phyloP scores from a whole-genome alignment of 1,139 yeast species.

The Eremothecium sinecaudum region DNA sequence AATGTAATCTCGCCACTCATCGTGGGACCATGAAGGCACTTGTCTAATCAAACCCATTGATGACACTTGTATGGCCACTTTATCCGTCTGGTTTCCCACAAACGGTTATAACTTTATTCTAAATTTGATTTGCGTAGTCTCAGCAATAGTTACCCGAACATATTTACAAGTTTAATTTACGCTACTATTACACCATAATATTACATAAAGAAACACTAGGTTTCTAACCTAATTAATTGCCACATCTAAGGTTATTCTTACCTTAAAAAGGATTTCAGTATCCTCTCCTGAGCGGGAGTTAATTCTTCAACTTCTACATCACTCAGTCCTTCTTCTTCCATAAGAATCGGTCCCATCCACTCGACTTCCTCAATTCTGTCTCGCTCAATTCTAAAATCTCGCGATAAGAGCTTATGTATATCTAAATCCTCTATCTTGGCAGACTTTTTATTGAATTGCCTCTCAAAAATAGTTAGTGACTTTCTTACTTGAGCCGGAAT shows the following conservation, averaged over 20 bases:
- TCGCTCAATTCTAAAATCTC: conserved; percentile 21
- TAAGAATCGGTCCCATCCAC: conserved; percentile 27
- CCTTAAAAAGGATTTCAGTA: conserved; percentile 7
- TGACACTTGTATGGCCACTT: too few relatives aligned
- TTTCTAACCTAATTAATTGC: too few relatives aligned
- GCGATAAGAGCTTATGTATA: conserved; percentile 10
- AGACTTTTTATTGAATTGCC: conserved; percentile 15
- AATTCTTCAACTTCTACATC: conserved; percentile 32
- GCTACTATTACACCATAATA: too few relatives aligned
- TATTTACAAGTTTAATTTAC: too few relatives aligned
- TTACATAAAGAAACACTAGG: too few relatives aligned
- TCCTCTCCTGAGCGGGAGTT: conserved; percentile 11
- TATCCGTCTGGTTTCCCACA: too few relatives aligned
- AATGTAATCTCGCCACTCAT: conserved; percentile 25
- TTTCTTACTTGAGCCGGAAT: conserved; percentile 13
- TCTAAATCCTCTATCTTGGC: conserved; percentile 13
- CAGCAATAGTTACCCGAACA: too few relatives aligned
- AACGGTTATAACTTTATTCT: too few relatives aligned
- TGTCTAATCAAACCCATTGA: conserved; percentile 28
- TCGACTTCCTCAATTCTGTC: conserved; percentile 15
- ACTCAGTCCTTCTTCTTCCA: conserved; percentile 29
- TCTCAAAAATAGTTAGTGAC: conserved; percentile 16
- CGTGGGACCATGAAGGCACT: conserved; percentile 27
- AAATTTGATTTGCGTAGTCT: too few relatives aligned
- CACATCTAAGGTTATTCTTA: too few relatives aligned